Base-by-base conservation (phyloP, 805 yeast species). In the Saccharomycopsis amapae region DNA sequence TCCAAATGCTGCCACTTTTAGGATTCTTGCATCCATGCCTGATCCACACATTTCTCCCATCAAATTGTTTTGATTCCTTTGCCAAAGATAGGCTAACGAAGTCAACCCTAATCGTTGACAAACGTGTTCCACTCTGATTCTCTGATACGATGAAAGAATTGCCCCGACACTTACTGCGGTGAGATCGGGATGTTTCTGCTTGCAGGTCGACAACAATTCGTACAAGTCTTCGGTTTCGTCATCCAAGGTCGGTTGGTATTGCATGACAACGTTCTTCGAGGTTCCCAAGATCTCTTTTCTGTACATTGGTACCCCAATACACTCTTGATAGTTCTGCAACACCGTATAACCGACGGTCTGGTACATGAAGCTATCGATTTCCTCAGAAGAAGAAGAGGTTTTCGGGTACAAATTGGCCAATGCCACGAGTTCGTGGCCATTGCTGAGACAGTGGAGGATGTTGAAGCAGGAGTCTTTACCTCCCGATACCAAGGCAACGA, bases 391-490 rank as follows among this genome's bases (percentile, higher is more conserved):
- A 19, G 44, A 7, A 54, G 69, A 56, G 28, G 60, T 62, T 1
- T 71, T 70, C 1, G 96, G 96, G 56, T 78, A 77, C 50, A 93
- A 62, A 57, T 93, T 93, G 0, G 88, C 97, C 39, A 90, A 63
- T 1, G 96, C 96, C 0, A 76, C 76, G 4, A 93, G 66, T 55
- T 85, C 85, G 64, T 93, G 98, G 12, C 94, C 95, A 43, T 84
- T 78, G 2, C 75, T 71, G n/a, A 85, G 60, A 57, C 97, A 87
- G 59, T 93, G 95, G 32, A 87, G 65, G 13, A 90, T 78, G 59
- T 89, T 93, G 62, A 75, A 93, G 65, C 89, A 87, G 6, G 97
- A 89, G 62, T 93, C 98, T 58, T 93, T 93, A 0, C 98, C 98
- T 3, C 98, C 98, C 1, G 96, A 85, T 0, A 93, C 79, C 19